Percentiles rank a stretch among this genome's conserved stretches.
Conservation (phyloP, 1,284 basidiomycete genomes). For the Cronartium ribicola region DNA sequence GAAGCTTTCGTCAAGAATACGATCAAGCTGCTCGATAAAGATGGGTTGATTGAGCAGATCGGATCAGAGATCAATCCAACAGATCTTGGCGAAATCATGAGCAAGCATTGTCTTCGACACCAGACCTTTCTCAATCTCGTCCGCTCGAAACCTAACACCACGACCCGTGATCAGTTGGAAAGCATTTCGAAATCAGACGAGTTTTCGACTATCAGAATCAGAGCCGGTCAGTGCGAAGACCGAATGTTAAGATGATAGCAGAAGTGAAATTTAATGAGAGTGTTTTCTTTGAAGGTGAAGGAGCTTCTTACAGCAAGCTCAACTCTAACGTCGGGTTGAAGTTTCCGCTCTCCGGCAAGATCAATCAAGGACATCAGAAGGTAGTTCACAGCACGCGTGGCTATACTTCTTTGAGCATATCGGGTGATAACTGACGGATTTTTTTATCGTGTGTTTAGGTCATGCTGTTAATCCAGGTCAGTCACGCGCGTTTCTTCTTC, state of each 20-base stretch:
- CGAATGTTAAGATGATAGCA: no score
- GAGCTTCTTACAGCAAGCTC: constrained; percentile 19
- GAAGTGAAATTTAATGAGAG: no score
- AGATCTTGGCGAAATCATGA: constrained; percentile 41
- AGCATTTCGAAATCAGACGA: constrained; percentile 32
- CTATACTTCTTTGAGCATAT: no score
- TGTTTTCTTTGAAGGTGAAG: constrained; percentile 19
- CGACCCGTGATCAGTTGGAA: constrained; percentile 26
- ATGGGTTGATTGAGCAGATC: constrained; percentile 34
- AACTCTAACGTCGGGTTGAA: constrained; percentile 33
- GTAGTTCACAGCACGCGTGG: constrained; percentile 2
- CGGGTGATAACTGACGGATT: no score
- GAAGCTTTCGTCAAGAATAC: constrained; percentile 11
- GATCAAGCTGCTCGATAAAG: constrained; percentile 18
- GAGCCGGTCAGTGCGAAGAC: constrained; percentile 7
- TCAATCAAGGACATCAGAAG: constrained; percentile 37
- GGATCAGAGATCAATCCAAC: constrained; percentile 22
- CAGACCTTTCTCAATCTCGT: constrained; percentile 33
- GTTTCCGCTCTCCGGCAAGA: constrained; percentile 22
- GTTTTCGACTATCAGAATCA: constrained; percentile 31
- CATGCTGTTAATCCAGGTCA: constrained; percentile 36
- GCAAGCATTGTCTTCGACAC: constrained; percentile 31
- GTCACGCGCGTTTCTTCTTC: background rate
- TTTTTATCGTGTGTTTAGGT: constrained; percentile 5
- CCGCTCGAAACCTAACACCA: constrained; percentile 17